Base-by-base conservation (phyloP, 805 yeast species). In the Candida insectorum region DNA sequence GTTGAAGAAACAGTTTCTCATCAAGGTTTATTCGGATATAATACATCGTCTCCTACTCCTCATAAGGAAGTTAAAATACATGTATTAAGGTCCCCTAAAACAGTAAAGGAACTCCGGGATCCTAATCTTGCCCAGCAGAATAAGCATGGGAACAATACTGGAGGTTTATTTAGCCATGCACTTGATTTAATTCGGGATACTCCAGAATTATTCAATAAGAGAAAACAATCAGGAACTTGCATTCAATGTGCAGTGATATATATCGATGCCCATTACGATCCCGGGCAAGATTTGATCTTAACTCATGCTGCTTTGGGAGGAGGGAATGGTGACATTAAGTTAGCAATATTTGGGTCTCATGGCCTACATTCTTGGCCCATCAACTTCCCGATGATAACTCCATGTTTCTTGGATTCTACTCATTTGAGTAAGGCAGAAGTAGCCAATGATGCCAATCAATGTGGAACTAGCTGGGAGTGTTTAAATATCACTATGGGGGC, bases 251-350 rank as follows among this genome's bases (percentile, higher is more conserved):
- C 97, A 0, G 91, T 85, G 15, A 68, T 91, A 54, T 81, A 79
- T 45, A 55, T 88, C 45, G 98, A 93, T 59, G 71, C 94, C 1
- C 88, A 82, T 51, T 93, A 87, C 84, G 95, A 89, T 54, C 57
- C 64, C 2, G 48, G 60, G 26, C 58, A 61, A 20, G 66, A 77
- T 13, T 59, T 84, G 43, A 79, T 93, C 30, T 56, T 78, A 23
- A 86, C 87, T 2, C 97, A 93, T 60, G 97, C 97, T 2, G 97
- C 97, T 0, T 62, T 91, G 12, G 97, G 97, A 28, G 97, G 97
- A 18, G 93, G 93, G 9, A 71, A 72, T 16, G 80, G 71, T 26
- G 65, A 76, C 26, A 64, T 86, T 26, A 79, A 79, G 43, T 60
- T 93, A 34, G 97, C 95, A 1, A 87, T 93, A 7, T 91, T 89